These are phyloP conservation scores for Penicillium samsonianum DNA, from an alignment of 495 filamentous ascomycete species.

Conservation along the genomic window DNA sequence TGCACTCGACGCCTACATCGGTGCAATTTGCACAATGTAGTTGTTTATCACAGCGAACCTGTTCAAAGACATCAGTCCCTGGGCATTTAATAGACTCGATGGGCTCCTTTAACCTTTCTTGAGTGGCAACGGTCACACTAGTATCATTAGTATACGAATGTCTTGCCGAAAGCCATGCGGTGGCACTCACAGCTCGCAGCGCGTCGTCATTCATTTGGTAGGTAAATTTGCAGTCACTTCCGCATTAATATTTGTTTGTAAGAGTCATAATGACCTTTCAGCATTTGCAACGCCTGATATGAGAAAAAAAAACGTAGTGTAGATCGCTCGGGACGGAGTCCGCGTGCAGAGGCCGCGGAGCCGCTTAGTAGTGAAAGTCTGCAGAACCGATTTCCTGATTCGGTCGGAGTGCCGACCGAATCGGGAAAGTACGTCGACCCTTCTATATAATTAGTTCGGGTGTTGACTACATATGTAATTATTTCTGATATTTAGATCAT, in stretches of 20 bases:
- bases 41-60: conserved; percentile 31
- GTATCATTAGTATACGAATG: conserved; percentile 10
- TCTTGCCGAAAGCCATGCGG: neutral
- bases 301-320: neutral
- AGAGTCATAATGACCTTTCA: neutral
- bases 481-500: too few relatives aligned
- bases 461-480: too few relatives aligned
- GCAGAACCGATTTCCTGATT: neutral
- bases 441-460: neutral
- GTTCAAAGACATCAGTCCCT: neutral
- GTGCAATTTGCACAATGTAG: conserved; percentile 28
- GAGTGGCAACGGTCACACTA: conserved; percentile 33
- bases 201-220: conserved; percentile 15
- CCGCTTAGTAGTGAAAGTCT: neutral
- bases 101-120: conserved; percentile 18
- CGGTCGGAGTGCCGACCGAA: conserved; percentile 4
- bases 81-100: neutral
- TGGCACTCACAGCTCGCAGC: conserved; percentile 20
- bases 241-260: neutral
- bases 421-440: neutral
- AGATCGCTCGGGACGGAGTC: neutral
- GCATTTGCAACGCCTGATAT: neutral
- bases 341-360: neutral
- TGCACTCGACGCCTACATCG: conserved; percentile 28
- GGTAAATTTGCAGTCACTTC: neutral